A percentile compares a stretch with the other conserved stretches of the same genome.
phyloP scores from a whole-genome alignment of 2,329 filamentous ascomycete genomes.

The Alternaria atra region DNA sequence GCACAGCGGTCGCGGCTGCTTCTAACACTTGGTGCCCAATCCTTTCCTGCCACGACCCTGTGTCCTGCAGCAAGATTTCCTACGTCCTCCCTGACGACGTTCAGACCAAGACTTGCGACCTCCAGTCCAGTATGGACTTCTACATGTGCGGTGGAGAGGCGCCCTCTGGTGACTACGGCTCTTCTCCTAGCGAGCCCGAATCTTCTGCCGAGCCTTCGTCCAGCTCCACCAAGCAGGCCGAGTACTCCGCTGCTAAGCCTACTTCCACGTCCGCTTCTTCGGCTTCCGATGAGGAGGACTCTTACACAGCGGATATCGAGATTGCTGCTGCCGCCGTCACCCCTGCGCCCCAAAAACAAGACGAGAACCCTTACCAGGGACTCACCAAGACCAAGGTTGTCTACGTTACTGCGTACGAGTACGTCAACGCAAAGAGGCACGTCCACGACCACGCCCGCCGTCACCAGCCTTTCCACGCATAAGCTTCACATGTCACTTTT shows the following conservation, averaged over 20 bases:
- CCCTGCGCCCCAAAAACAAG: slow-evolving; percentile 23
- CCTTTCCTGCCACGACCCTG: slow-evolving; percentile 33
- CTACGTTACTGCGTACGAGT: slow-evolving; percentile 45
- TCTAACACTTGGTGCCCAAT: no score
- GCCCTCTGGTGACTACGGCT: slow-evolving; percentile 28
- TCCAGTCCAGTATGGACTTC: slow-evolving; percentile 42
- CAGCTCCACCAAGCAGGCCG: background rate
- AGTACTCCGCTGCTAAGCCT: slow-evolving; percentile 17
- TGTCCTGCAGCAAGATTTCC: slow-evolving; percentile 38
- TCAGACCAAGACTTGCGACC: slow-evolving; percentile 45
- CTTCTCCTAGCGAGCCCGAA: slow-evolving; percentile 13
- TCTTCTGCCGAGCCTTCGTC: slow-evolving; percentile 11
- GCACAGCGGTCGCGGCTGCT: no score
- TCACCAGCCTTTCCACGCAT: slow-evolving; percentile 47
- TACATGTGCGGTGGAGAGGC: slow-evolving; percentile 48
- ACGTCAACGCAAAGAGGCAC: slow-evolving; percentile 47
- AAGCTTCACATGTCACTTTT: slow-evolving; percentile 27
- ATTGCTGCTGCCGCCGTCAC: slow-evolving; percentile 37
- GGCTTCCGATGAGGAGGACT: slow-evolving; percentile 6
- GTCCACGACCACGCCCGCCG: slow-evolving; percentile 40
- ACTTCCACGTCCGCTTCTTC: slow-evolving; percentile 17
- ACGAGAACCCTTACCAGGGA: slow-evolving; percentile 13
- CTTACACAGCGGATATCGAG: slow-evolving; percentile 23
- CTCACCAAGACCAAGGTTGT: slow-evolving; percentile 41
- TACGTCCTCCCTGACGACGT: slow-evolving; percentile 46